Evolutionary conservation across 2,329 filamentous ascomycete genomes (phyloP), one percentile per base, ranked within the genome.

Genomic region (Pseudogymnoascus sp.): DNA sequence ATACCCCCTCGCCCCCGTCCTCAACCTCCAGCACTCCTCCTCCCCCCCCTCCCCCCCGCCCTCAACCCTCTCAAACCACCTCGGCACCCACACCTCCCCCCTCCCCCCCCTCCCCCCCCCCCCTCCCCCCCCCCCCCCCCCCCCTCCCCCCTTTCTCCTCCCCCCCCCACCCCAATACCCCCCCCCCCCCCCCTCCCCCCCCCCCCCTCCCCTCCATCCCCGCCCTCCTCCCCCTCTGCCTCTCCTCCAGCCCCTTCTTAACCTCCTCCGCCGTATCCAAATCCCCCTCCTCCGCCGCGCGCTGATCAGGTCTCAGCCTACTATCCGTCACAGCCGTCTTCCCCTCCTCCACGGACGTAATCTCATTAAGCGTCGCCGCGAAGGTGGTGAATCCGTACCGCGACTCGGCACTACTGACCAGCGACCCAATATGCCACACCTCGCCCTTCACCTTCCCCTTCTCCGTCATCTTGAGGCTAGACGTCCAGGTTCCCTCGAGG

Each of bases 341-440:
- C 3, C 80, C 84, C 64, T 86, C 79, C 74, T 99, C 94, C 5
- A 96, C 79, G 0, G 82, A 70, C 0, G 94, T 97, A 65, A 96
- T 82, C 75, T 99, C 91, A 70, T 99, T 99, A 50, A 99, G 82
- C 1, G 82, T 77, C 0, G 91, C 92, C 0, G 92, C 92, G 72
- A 97, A 99, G 0, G 83, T 79, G 0, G 94, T 96, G 72, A 96
- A 82, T 4, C 94, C 94, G 75, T 96, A 99, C 37, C 90, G 89
- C 70, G 89, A 88, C 1, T 85, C 77, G 0, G 92, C 83, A 64
- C 93, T 88, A 4, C 91, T 86, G 4, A 97, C 92, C 6, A 97
- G 82, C 4, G 84, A 73, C 1, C 91, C 92, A 0, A 82, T 90
- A 3, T 79, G 82, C 94, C 94, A 99, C 68, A 96, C 83, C 28